Percentiles rank a stretch among this genome's conserved stretches.
These are phyloP conservation scores for Penstemon davidsonii DNA, from an alignment of 257 asterid genomes.

Conservation along the genomic window DNA sequence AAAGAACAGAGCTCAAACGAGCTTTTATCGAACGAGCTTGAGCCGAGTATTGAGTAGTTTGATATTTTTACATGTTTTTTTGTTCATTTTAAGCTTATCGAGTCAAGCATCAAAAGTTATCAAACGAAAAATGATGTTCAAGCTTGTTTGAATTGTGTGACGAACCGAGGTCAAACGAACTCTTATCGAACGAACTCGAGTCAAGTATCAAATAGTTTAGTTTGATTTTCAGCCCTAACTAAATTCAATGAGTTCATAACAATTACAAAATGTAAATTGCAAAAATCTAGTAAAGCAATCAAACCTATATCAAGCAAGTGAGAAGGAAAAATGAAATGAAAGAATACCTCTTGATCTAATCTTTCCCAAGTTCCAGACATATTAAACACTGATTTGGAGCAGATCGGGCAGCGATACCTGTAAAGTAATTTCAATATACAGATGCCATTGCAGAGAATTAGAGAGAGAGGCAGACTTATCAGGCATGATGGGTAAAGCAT, in stretches of 20 bases:
- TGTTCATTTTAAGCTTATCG: no score
- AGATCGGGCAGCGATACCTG: slow-evolving; percentile 93
- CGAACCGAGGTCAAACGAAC: no score
- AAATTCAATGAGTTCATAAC: not conserved
- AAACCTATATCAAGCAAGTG: not conserved
- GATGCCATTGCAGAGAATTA: not conserved
- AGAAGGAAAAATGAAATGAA: slow-evolving; percentile 20
- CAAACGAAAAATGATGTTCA: no score
- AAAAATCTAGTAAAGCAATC: not conserved
- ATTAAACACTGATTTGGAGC: slow-evolving; percentile 69
- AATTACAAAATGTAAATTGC: not conserved
- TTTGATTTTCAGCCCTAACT: no score
- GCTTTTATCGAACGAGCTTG: no score
- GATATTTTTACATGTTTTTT: no score
- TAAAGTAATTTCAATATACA: slow-evolving; percentile 22
- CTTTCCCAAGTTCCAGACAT: slow-evolving; percentile 71
- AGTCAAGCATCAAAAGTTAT: no score
- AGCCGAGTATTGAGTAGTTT: no score
- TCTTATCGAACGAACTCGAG: no score
- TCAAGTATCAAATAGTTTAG: no score
- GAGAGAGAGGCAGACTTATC: slow-evolving; percentile 1
- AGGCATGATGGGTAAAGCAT: slow-evolving; percentile 11
- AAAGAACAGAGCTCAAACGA: no score
- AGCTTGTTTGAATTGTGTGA: no score
- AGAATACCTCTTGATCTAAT: slow-evolving; percentile 72